Percentiles rank a stretch among this genome's conserved stretches.
Evolutionary conservation across 495 filamentous ascomycete genomes (phyloP).

Genomic region (Cladorrhinum samala): DNA sequence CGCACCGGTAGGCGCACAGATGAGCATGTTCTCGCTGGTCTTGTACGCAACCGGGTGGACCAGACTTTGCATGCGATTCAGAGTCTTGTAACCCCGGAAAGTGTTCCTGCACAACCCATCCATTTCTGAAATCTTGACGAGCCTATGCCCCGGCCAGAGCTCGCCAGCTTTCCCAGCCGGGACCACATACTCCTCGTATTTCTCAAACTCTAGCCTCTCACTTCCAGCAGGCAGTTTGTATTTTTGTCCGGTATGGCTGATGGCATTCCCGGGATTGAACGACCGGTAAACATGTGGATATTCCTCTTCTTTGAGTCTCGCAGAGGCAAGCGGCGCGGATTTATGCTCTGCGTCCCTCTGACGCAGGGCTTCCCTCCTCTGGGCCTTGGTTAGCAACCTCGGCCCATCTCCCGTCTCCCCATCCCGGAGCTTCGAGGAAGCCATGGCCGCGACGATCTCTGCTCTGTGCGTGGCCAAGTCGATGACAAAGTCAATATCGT

Average conservation of each 20-base stretch:
- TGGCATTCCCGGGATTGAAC: constrained; percentile 74
- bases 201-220: constrained; percentile 47
- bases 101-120: constrained; percentile 87
- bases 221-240: constrained; percentile 70
- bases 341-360: constrained; percentile 80
- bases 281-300: constrained; percentile 92
- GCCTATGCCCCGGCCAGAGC: constrained; percentile 60
- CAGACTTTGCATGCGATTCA: constrained; percentile 97
- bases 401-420: constrained; percentile 41
- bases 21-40: constrained; percentile 96
- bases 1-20: constrained; percentile 96
- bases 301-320: constrained; percentile 51
- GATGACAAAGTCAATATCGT: constrained; percentile 83
- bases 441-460: constrained; percentile 47
- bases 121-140: constrained; percentile 73
- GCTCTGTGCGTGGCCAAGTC: constrained; percentile 69
- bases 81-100: constrained; percentile 84
- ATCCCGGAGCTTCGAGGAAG: constrained; percentile 30
- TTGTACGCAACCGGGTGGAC: constrained; percentile 94
- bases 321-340: constrained; percentile 57
- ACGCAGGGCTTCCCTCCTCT: constrained; percentile 70
- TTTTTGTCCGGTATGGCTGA: constrained; percentile 66
- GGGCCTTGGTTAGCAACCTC: constrained; percentile 62
- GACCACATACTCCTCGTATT: constrained; percentile 83
- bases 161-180: constrained; percentile 77